phyloP scores from a whole-genome alignment of 805 yeast species.

The Lipomyces sp. region DNA sequence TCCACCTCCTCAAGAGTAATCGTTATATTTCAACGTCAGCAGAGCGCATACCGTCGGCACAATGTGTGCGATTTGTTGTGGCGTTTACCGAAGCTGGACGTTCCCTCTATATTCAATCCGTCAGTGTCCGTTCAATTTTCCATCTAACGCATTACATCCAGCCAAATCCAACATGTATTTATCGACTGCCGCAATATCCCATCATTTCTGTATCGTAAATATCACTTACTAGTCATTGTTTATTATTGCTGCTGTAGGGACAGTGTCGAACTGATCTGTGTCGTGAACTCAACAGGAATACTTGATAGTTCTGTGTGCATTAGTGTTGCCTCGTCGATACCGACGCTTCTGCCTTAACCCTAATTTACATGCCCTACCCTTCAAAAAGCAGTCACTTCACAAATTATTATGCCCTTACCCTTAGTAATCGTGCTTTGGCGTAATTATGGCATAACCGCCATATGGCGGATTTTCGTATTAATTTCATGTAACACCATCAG shows the following conservation, averaged over 20 bases:
- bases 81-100: conserved; percentile 99
- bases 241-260: conserved; percentile 3
- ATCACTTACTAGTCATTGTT: conserved; percentile 29
- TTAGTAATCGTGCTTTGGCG: too few relatives aligned
- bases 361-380: background rate
- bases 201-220: background rate
- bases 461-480: too few relatives aligned
- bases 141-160: background rate
- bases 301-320: background rate
- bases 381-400: too few relatives aligned
- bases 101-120: conserved; percentile 72
- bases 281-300: background rate
- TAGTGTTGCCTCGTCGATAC: background rate
- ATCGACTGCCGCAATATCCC: background rate
- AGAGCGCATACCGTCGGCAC: conserved; percentile 63
- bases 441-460: too few relatives aligned
- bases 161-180: background rate
- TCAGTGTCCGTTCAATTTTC: conserved; percentile 3
- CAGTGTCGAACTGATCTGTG: background rate
- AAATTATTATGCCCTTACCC: too few relatives aligned
- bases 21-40: background rate
- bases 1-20: background rate
- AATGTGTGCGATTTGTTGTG: conserved; percentile 99
- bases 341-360: background rate
- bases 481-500: too few relatives aligned